Evolutionary conservation across 2,329 filamentous ascomycete genomes (phyloP).

Genomic region (Verticillium zaregamsianum): DNA sequence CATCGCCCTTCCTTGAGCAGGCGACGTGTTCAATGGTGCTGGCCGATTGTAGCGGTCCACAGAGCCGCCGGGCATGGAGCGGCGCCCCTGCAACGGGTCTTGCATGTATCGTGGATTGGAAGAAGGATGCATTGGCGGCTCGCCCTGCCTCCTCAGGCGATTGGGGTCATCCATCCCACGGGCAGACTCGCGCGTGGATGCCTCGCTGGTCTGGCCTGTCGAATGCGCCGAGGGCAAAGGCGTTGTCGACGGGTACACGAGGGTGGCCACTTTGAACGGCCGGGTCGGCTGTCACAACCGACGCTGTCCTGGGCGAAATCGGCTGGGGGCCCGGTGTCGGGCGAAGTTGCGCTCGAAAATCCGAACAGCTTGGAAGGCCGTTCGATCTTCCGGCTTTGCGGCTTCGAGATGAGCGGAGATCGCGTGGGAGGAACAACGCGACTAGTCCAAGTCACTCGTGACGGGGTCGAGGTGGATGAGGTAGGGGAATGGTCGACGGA

Average conservation of each 20-base stretch:
- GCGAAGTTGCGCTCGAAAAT: not conserved
- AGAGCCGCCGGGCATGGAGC: slow-evolving; percentile 23
- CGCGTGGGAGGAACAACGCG: not conserved
- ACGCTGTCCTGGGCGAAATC: not conserved
- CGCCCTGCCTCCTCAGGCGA: slow-evolving; percentile 70
- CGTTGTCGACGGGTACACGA: slow-evolving; percentile 55
- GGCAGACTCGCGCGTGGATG: slow-evolving; percentile 47
- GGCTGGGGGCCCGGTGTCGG: not conserved
- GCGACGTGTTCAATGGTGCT: slow-evolving; percentile 44
- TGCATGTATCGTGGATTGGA: slow-evolving; percentile 51
- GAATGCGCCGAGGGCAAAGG: slow-evolving; percentile 63
- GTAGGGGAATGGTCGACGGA: not conserved
- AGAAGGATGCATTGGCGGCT: slow-evolving; percentile 60
- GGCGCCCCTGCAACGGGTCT: slow-evolving; percentile 43
- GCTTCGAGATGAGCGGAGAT: not conserved
- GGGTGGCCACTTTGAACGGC: slow-evolving; percentile 54
- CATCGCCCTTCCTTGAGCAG: slow-evolving; percentile 45
- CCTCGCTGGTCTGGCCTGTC: slow-evolving; percentile 55
- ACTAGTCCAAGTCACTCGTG: not conserved
- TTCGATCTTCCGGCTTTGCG: not conserved
- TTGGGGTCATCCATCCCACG: slow-evolving; percentile 76
- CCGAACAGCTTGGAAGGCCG: not conserved
- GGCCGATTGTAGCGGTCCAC: slow-evolving; percentile 44
- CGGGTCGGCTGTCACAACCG: slow-evolving; percentile 26
- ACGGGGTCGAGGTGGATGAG: not conserved